phyloP scores from a whole-genome alignment of 148 eudicot genomes.

The Beta vulgaris region DNA sequence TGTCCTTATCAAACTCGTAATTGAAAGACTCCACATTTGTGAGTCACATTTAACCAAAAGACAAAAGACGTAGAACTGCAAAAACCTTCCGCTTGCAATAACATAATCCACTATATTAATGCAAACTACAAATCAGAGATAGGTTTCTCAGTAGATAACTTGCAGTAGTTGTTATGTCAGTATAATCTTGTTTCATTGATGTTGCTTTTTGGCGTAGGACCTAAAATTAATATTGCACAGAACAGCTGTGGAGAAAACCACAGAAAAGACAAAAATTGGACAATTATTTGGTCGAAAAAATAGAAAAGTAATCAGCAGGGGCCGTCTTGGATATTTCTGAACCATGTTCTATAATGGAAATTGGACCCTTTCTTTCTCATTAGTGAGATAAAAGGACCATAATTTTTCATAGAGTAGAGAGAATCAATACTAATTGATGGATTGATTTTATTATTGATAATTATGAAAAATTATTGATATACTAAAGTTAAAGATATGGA shows the following conservation, averaged over 20 bases:
- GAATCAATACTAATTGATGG: no score
- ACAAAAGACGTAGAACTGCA: neutral
- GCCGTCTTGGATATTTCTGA: no score
- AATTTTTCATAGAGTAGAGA: no score
- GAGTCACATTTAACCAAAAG: neutral
- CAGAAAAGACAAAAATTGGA: neutral
- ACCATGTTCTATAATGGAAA: no score
- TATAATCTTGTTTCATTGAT: constrained; percentile 93
- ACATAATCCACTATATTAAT: neutral
- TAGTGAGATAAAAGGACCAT: no score
- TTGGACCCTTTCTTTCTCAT: no score
- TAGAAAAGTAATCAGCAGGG: neutral
- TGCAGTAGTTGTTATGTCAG: constrained; percentile 74
- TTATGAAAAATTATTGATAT: no score
- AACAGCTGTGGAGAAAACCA: constrained; percentile 27
- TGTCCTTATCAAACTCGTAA: neutral
- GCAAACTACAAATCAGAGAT: constrained; percentile 8
- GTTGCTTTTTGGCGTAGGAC: constrained; percentile 97
- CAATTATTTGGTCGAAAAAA: neutral
- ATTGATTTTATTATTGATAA: no score
- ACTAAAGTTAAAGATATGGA: no score
- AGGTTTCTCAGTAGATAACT: constrained; percentile 22
- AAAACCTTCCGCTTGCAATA: constrained; percentile 15
- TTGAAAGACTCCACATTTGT: neutral
- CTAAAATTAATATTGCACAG: constrained; percentile 58